Evolutionary conservation across 148 eudicot species (phyloP).

Genomic region (Amaranthus palmeri): DNA sequence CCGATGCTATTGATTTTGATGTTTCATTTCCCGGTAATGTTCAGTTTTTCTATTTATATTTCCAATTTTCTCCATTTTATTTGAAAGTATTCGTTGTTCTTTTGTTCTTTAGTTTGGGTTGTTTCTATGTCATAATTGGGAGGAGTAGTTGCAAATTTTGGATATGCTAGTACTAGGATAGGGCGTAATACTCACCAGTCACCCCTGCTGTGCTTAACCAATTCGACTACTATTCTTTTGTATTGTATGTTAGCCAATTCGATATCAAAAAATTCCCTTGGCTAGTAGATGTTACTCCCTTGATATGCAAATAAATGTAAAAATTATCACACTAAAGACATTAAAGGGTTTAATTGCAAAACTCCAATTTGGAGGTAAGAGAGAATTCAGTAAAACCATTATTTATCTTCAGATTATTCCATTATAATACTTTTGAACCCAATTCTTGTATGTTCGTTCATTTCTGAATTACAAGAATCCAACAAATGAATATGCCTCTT

Average conservation of each 20-base stretch:
- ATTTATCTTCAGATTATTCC: too few relatives aligned
- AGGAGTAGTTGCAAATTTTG: too few relatives aligned
- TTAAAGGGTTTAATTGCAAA: too few relatives aligned
- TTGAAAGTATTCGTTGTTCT: neutral
- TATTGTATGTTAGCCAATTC: neutral
- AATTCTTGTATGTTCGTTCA: neutral
- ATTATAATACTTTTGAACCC: neutral
- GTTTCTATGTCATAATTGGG: neutral
- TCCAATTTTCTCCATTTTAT: neutral
- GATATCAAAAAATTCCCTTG: too few relatives aligned
- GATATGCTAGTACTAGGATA: too few relatives aligned
- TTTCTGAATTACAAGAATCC: neutral
- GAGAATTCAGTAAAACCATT: too few relatives aligned
- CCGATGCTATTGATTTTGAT: constrained; percentile 30
- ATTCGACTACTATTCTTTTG: neutral
- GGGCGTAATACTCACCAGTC: too few relatives aligned
- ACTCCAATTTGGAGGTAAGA: neutral
- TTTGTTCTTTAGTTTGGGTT: neutral
- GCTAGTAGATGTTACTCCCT: too few relatives aligned
- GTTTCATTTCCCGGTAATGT: constrained; percentile 36
- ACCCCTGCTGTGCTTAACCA: neutral
- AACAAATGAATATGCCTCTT: neutral
- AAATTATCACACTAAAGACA: too few relatives aligned
- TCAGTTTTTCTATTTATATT: neutral
- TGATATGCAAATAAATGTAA: too few relatives aligned